Base-by-base conservation (phyloP, 768 basidiomycete species). In the Tylopilus intermedius region DNA sequence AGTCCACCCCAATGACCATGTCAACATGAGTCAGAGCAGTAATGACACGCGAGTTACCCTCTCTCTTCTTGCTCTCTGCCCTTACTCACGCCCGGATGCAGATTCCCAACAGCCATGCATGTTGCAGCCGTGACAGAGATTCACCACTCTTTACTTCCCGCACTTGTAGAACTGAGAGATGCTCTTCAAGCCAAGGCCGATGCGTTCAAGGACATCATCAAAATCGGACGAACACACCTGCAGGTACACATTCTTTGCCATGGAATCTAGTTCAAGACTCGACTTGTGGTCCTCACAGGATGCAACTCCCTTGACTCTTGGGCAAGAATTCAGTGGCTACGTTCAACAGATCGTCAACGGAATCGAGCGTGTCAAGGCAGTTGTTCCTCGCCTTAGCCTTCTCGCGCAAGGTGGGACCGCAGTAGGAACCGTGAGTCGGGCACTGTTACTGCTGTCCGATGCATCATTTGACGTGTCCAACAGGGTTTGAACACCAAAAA, bases 31-130 rank as follows among this genome's bases (percentile, higher is more conserved):
- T 70, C 95, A 98, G 72, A 95, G 92, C 59, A 94, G 92, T 66
- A 99, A 99, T 65, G 96, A 99, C 72, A 94, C 94, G 92, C 93
- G 69, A 63, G 88, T 76, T 8, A 15, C 27, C 18, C 22, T 30
- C 9, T 50, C 4, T 6, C 15, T 37, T 37, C 41, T 35, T 21
- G 14, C 14, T 32, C 42, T 39, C 22, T 39, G 26, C 2, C 15
- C 13, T 24, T 4, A 5, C 48, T 56, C 43, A 53, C 40, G 24
- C 39, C 39, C 38, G 21, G 39, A 45, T 26, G 22, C 62, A 96
- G 94, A 27, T 99, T 98, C 81, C 96, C 96, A 8, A 99, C 96
- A 24, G 96, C 88, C 11, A 99, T 99, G 96, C 96, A 99, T 71
- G 83, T 99, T 53, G 93, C 96, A 38, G 92, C 93, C 33, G 94